These are phyloP conservation scores for Thecamonas trahens DNA, from an alignment of 78 protist genomes.

Conservation along the genomic window DNA sequence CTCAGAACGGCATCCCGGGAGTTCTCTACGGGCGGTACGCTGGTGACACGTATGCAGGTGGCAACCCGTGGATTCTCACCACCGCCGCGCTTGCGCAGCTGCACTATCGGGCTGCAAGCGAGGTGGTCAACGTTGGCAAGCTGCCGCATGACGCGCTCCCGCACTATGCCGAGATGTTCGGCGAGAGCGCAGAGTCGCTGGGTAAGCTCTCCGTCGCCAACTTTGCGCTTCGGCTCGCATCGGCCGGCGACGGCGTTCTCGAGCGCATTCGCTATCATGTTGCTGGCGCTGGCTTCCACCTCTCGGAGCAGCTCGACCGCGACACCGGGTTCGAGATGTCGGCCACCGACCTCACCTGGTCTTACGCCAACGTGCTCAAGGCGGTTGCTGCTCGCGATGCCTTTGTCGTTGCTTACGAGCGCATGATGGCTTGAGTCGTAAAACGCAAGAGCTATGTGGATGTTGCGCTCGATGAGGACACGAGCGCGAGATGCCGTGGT, in stretches of 20 bases:
- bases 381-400: slow-evolving; percentile 2
- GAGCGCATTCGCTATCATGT: background rate
- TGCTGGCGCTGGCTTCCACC: background rate
- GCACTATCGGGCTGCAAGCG: background rate
- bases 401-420: background rate
- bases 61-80: slow-evolving; percentile 17
- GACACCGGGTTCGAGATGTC: background rate
- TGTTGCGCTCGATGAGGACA: too few relatives aligned
- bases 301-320: slow-evolving; percentile 5
- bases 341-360: slow-evolving; percentile 12
- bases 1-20: background rate
- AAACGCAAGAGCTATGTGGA: too few relatives aligned
- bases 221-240: background rate
- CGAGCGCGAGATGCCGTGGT: too few relatives aligned
- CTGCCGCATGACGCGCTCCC: background rate
- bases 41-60: background rate
- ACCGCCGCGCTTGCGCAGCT: background rate
- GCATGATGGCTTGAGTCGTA: background rate
- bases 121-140: background rate
- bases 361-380: background rate
- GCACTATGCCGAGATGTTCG: too few relatives aligned
- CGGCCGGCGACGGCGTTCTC: slow-evolving; percentile 3
- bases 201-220: background rate
- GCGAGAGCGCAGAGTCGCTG: background rate
- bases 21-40: slow-evolving; percentile 8